Percentiles rank a stretch among this genome's conserved stretches.
These are phyloP conservation scores for Dioscorea dumetorum DNA, from an alignment of 106 monocot species.

Conservation along the genomic window DNA sequence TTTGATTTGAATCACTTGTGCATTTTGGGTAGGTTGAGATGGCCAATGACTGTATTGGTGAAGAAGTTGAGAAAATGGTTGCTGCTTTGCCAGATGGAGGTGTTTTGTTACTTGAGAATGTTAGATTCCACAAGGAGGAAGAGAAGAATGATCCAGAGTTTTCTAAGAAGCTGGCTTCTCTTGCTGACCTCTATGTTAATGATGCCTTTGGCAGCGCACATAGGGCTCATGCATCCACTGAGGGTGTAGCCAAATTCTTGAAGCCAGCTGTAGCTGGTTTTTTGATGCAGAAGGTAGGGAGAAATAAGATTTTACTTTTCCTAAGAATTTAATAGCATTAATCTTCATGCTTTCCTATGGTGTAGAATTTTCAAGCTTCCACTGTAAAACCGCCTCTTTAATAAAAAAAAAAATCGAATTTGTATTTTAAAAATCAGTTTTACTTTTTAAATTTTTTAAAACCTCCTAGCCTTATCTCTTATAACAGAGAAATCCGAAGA, in stretches of 20 bases:
- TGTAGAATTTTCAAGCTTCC: too few species aligned
- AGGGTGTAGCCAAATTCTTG: slow-evolving; percentile 65
- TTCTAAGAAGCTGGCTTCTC: slow-evolving; percentile 77
- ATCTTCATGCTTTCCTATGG: too few species aligned
- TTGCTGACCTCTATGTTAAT: slow-evolving; percentile 93
- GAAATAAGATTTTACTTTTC: too few species aligned
- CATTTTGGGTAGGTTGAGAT: slow-evolving; percentile 37
- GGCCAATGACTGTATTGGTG: slow-evolving; percentile 76
- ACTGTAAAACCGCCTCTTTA: too few species aligned
- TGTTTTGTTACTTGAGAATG: slow-evolving; percentile 89
- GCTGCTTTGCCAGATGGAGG: slow-evolving; percentile 66
- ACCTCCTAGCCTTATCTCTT: too few species aligned
- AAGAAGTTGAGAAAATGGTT: slow-evolving; percentile 72
- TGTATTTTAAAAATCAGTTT: too few species aligned
- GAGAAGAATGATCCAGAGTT: slow-evolving; percentile 97
- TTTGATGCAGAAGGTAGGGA: slow-evolving; percentile 66
- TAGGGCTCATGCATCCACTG: slow-evolving; percentile 84
- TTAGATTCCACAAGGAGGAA: slow-evolving; percentile 91
- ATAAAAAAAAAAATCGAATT: too few species aligned
- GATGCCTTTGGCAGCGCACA: slow-evolving; percentile 91
- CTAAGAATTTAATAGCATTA: too few species aligned
- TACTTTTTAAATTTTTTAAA: too few species aligned
- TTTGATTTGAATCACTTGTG: not conserved
- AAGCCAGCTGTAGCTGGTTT: slow-evolving; percentile 75
- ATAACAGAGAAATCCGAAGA: too few species aligned